A percentile compares a stretch with the other conserved stretches of the same genome.
Evolutionary conservation across 495 filamentous ascomycete species (phyloP).

Genomic region (Xylaria venustula): DNA sequence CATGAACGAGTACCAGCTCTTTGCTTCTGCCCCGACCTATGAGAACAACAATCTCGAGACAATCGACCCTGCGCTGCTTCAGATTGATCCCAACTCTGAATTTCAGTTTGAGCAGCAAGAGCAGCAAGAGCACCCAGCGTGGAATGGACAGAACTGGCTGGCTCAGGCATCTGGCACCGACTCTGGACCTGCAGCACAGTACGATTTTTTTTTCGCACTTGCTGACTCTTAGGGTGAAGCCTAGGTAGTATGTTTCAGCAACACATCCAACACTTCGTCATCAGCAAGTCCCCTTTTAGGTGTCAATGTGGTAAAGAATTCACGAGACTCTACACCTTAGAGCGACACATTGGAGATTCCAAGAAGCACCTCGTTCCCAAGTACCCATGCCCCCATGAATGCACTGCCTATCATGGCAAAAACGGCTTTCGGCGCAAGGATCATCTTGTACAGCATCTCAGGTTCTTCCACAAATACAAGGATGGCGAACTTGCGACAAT

Average conservation of each 20-base stretch:
- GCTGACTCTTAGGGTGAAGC: constrained; percentile 8
- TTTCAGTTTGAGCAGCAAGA: too few relatives aligned
- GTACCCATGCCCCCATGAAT: not conserved
- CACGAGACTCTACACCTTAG: not conserved
- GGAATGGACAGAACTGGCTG: too few relatives aligned
- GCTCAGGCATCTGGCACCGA: too few relatives aligned
- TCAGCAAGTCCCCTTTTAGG: not conserved
- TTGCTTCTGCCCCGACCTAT: too few relatives aligned
- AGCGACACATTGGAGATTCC: not conserved
- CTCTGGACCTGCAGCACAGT: not conserved
- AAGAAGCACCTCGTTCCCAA: not conserved
- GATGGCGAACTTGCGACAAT: not conserved
- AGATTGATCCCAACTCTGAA: too few relatives aligned
- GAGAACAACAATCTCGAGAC: too few relatives aligned
- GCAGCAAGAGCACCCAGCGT: too few relatives aligned
- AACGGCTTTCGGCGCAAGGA: not conserved
- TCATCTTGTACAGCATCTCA: not conserved
- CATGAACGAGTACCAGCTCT: too few relatives aligned
- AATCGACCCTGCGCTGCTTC: too few relatives aligned
- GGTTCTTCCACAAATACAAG: not conserved
- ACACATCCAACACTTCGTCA: not conserved
- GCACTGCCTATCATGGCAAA: not conserved
- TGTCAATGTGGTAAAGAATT: not conserved
- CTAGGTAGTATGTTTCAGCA: too few relatives aligned
- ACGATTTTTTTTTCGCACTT: constrained; percentile 5